Conservation (phyloP, 2,329 filamentous ascomycete species). For the Fusarium setosum region DNA sequence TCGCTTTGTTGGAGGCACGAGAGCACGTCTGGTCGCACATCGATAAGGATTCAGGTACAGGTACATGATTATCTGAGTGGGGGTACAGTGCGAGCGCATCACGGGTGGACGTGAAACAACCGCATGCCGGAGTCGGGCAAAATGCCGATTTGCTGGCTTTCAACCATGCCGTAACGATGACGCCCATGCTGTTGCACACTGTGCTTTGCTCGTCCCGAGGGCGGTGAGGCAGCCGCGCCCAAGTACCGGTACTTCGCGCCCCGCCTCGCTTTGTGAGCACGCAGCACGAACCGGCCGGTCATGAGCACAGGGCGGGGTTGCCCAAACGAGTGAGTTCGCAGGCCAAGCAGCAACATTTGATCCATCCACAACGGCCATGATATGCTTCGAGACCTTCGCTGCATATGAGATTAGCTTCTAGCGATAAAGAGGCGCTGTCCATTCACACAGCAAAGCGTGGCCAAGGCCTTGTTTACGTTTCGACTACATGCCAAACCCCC, state of each 20-base stretch:
- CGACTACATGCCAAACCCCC: conserved; percentile 1
- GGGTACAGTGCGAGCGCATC: conserved; percentile 37
- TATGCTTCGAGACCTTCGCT: no score
- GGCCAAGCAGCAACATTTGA: conserved; percentile 1
- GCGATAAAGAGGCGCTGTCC: not conserved
- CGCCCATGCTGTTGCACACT: conserved; percentile 33
- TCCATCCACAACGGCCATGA: not conserved
- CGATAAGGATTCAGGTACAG: conserved; percentile 37
- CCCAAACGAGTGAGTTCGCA: conserved; percentile 31
- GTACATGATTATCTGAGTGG: conserved; percentile 21
- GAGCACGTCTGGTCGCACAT: conserved; percentile 31
- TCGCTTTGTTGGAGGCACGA: conserved; percentile 41
- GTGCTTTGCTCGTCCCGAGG: conserved; percentile 15
- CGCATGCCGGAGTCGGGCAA: not conserved
- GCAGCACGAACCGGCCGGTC: conserved; percentile 36
- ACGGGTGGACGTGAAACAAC: conserved; percentile 5
- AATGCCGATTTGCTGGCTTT: not conserved
- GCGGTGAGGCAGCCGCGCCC: conserved; percentile 16
- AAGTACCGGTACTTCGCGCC: conserved; percentile 34
- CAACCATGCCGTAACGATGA: conserved; percentile 32
- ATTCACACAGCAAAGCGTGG: not conserved
- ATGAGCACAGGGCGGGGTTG: conserved; percentile 42
- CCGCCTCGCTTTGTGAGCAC: conserved; percentile 28
- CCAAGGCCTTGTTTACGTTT: conserved; percentile 2
- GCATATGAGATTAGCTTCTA: not conserved